phyloP scores from a whole-genome alignment of 163 green algal genomes.

The Chlamydomonas reinhardtii region DNA sequence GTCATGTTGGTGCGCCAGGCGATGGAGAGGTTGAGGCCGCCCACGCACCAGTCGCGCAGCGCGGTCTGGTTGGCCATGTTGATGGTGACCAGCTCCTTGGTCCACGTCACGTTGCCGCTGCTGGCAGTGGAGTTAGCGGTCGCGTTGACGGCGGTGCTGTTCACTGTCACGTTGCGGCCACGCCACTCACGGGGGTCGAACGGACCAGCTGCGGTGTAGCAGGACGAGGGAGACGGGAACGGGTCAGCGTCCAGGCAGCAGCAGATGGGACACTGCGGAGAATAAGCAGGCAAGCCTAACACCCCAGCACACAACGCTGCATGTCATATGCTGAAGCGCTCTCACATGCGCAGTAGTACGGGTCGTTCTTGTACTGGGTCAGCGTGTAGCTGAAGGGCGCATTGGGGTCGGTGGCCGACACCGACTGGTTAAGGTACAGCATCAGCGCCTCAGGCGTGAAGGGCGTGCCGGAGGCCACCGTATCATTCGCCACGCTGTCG shows the following conservation, averaged over 20 bases:
- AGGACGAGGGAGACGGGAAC: too few relatives aligned
- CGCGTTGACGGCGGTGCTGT: too few relatives aligned
- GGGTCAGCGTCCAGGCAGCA: too few relatives aligned
- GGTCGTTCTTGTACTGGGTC: not conserved
- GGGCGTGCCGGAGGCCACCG: not conserved
- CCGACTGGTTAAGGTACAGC: constrained; percentile 36
- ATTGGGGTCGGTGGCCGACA: not conserved
- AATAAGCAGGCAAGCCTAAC: too few relatives aligned
- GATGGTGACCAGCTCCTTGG: not conserved
- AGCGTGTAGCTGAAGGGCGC: not conserved
- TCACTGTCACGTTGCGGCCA: not conserved
- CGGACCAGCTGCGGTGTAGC: not conserved
- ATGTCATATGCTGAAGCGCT: not conserved
- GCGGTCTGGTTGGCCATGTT: constrained; percentile 13
- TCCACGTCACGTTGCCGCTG: constrained; percentile 10
- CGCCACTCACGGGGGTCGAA: constrained; percentile 14
- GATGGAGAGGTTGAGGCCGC: constrained; percentile 24
- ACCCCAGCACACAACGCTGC: not conserved
- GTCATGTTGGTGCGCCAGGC: constrained; percentile 42
- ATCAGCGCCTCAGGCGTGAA: not conserved
- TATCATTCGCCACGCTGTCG: constrained; percentile 1
- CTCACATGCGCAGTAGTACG: constrained; percentile 31
- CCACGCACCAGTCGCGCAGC: constrained; percentile 20
- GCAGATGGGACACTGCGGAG: too few relatives aligned
- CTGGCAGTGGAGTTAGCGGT: too few relatives aligned